Conservation (phyloP, 768 basidiomycete species). For the Basidioascus undulatus region DNA sequence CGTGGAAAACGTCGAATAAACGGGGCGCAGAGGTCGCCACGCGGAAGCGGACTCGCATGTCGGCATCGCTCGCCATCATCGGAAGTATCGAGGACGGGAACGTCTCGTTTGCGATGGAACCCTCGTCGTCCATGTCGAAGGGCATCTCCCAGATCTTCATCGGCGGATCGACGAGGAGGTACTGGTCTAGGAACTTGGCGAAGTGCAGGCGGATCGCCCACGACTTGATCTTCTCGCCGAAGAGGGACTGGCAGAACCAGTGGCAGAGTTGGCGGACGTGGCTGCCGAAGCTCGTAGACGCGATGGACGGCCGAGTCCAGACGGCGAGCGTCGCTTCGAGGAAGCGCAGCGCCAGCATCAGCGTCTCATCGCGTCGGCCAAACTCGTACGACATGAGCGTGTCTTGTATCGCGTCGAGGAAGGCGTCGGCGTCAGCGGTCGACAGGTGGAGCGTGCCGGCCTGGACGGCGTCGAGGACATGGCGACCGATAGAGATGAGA, state of each 20-base stretch:
- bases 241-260: constrained; percentile 30
- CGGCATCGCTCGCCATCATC: constrained; percentile 35
- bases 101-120: too few species aligned
- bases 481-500: constrained; percentile 34
- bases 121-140: constrained; percentile 16
- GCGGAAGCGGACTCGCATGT: constrained; percentile 65
- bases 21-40: constrained; percentile 31
- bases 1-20: constrained; percentile 16
- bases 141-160: constrained; percentile 26
- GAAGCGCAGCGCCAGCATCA: constrained; percentile 32
- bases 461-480: constrained; percentile 32
- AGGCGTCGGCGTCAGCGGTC: constrained; percentile 25
- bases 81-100: constrained; percentile 28
- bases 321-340: constrained; percentile 37
- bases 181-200: constrained; percentile 38
- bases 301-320: constrained; percentile 33
- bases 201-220: constrained; percentile 38
- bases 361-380: constrained; percentile 29
- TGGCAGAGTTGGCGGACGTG: constrained; percentile 28
- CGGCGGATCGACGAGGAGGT: constrained; percentile 33
- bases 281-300: constrained; percentile 18
- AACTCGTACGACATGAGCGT: constrained; percentile 33
- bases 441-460: constrained; percentile 32
- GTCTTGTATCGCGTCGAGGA: constrained; percentile 29
- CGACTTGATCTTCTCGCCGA: constrained; percentile 24